phyloP scores from a whole-genome alignment of 148 eudicot species.

The Linanthus parryae region DNA sequence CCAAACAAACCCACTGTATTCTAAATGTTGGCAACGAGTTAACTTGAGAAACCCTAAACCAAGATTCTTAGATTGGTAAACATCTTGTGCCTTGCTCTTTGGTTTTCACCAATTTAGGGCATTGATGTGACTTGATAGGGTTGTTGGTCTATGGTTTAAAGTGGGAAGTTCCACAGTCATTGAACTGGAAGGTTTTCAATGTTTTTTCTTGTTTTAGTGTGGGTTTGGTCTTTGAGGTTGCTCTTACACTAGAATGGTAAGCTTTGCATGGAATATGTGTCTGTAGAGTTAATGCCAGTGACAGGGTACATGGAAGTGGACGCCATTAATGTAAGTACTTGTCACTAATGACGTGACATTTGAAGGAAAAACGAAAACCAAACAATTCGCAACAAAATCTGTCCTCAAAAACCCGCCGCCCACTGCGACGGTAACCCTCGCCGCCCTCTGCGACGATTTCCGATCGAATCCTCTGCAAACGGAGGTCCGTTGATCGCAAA shows the following conservation, averaged over 20 bases:
- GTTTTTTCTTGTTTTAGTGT: not conserved
- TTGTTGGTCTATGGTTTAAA: not conserved
- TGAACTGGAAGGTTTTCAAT: not conserved
- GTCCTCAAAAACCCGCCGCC: too few species aligned
- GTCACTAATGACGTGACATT: not conserved
- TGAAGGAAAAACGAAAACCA: not conserved
- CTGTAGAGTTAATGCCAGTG: not conserved
- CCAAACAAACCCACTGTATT: too few species aligned
- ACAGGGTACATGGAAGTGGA: slow-evolving; percentile 4
- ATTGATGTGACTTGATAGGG: not conserved
- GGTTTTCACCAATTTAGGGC: too few species aligned
- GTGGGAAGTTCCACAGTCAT: not conserved
- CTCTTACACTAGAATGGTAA: slow-evolving; percentile 9
- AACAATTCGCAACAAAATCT: too few species aligned
- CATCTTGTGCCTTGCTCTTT: too few species aligned
- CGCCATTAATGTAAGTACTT: not conserved
- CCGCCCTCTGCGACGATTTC: too few species aligned
- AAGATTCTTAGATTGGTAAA: too few species aligned
- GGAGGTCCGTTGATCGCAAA: too few species aligned
- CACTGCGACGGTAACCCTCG: too few species aligned
- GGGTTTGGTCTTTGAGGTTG: slow-evolving; percentile 6
- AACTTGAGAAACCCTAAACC: too few species aligned
- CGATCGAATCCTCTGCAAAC: too few species aligned
- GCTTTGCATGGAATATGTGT: slow-evolving; percentile 3
- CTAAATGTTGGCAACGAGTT: too few species aligned